Evolutionary conservation across 1,139 yeast genomes (phyloP), one percentile per base, ranked within the genome.

Genomic region (Diutina catenulata): DNA sequence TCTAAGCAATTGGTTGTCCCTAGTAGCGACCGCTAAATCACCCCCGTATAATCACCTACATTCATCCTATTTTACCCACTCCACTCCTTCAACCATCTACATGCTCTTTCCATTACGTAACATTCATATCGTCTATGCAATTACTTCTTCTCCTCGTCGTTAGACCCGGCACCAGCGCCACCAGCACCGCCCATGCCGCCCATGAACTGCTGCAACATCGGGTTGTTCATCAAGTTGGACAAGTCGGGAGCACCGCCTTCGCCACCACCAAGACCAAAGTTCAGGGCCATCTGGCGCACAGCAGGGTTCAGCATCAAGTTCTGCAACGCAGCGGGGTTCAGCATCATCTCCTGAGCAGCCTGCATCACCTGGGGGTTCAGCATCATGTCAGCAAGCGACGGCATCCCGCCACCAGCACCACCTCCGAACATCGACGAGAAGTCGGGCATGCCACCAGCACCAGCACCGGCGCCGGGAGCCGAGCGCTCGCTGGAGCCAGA

Each of bases 281-380:
- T 72, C 48, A 73, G 73, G 31, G 93, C 93, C 93, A 82, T 80
- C 55, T 76, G 80, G 51, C 73, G 74, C 16, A 83, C 53, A 49
- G 77, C 76, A 20, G 96, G 96, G 56, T 86, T 83, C 57, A 63
- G 75, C 87, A 88, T 77, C 56, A 88, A 63, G 41, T 77, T 76
- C 45, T 64, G 69, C 66, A 88, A 64, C 37, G 94, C 88, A 33
- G 65, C 71, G 24, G 97, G 97, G 56, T 88, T 80, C 43, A 77
- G 75, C 95, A 88, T 87, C 81, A 91, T 74, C 53, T 76, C 76
- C 57, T 86, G 93, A 29, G 97, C 97, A 52, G 94, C 93, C 61
- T 82, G 86, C 84, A 80, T 80, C 43, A 91, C 58, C 58, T 80
- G 87, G 14, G 97, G 97, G 60, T 88, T 86, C 62, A 74, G 80